Conservation (phyloP, 768 basidiomycete genomes). For the Rhodotorula graminis region DNA sequence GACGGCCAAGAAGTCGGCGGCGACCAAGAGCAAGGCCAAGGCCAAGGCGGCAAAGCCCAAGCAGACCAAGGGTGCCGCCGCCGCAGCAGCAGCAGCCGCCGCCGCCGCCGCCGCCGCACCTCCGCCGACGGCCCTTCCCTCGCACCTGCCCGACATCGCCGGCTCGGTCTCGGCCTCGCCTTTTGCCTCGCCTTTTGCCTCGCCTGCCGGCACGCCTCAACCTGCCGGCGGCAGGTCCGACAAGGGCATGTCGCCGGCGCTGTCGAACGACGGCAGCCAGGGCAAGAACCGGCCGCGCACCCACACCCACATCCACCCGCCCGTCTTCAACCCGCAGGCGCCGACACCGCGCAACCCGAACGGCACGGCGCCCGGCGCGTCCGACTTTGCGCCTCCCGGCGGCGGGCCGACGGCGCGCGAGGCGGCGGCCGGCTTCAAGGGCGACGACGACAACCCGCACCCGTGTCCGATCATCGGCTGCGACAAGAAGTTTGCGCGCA, state of each 20-base stretch:
- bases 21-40: not conserved
- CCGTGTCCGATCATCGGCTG: constrained; percentile 52
- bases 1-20: not conserved
- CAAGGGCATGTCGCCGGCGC: constrained; percentile 2
- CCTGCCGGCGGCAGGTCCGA: not conserved
- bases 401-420: constrained; percentile 33
- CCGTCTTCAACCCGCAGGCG: constrained; percentile 21
- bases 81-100: not conserved
- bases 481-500: constrained; percentile 72
- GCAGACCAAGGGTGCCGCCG: not conserved
- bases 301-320: constrained; percentile 5
- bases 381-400: constrained; percentile 25
- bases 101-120: not conserved
- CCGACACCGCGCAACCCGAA: constrained; percentile 35
- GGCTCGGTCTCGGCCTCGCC: not conserved
- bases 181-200: not conserved
- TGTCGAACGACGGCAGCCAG: not conserved
- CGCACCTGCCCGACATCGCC: not conserved
- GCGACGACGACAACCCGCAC: constrained; percentile 37
- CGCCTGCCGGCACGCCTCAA: not conserved
- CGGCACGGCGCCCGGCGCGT: constrained; percentile 30
- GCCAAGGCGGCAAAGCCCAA: not conserved
- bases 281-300: constrained; percentile 3
- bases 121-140: not conserved
- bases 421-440: constrained; percentile 25